A percentile compares a stretch with the other conserved stretches of the same genome.
phyloP scores from a whole-genome alignment of 495 filamentous ascomycete genomes.

The Aspergillus sclerotiicarbonarius region DNA sequence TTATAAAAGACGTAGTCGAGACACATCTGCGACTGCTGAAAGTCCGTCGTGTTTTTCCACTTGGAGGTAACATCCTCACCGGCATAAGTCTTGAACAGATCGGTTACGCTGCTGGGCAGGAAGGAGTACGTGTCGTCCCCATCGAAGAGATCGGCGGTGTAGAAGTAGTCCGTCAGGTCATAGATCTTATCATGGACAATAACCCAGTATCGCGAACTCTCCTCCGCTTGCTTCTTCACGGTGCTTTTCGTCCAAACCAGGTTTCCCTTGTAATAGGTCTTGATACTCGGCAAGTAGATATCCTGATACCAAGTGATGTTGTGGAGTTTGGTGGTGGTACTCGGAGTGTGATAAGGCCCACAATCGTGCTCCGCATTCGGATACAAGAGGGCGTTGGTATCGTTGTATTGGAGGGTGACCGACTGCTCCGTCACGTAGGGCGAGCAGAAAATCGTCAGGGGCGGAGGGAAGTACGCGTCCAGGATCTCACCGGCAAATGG shows the following conservation, averaged over 20 bases:
- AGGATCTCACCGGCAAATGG: slow-evolving; percentile 74
- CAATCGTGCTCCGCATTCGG: slow-evolving; percentile 62
- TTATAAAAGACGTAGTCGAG: slow-evolving; percentile 80
- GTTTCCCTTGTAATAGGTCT: slow-evolving; percentile 81
- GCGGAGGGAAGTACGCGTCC: slow-evolving; percentile 80
- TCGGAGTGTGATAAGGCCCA: slow-evolving; percentile 53
- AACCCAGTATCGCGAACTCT: slow-evolving; percentile 72
- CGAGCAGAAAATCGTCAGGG: slow-evolving; percentile 70
- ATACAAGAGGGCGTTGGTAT: slow-evolving; percentile 47
- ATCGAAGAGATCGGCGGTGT: slow-evolving; percentile 57
- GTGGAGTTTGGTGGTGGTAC: slow-evolving; percentile 55
- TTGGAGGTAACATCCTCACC: slow-evolving; percentile 71
- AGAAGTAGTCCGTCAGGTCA: slow-evolving; percentile 88
- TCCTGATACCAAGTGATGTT: slow-evolving; percentile 72
- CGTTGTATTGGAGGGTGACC: slow-evolving; percentile 58
- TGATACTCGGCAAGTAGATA: slow-evolving; percentile 74
- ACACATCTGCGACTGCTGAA: slow-evolving; percentile 66
- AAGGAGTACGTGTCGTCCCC: slow-evolving; percentile 58
- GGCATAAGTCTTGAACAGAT: slow-evolving; percentile 68
- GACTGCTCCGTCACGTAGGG: slow-evolving; percentile 57
- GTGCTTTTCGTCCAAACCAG: slow-evolving; percentile 67
- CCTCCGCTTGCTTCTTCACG: slow-evolving; percentile 55
- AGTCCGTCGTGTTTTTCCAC: slow-evolving; percentile 54
- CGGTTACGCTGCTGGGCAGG: slow-evolving; percentile 61
- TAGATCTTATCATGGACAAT: slow-evolving; percentile 73